Evolutionary conservation across 768 basidiomycete species (phyloP).

Genomic region (Amanita inopinata): DNA sequence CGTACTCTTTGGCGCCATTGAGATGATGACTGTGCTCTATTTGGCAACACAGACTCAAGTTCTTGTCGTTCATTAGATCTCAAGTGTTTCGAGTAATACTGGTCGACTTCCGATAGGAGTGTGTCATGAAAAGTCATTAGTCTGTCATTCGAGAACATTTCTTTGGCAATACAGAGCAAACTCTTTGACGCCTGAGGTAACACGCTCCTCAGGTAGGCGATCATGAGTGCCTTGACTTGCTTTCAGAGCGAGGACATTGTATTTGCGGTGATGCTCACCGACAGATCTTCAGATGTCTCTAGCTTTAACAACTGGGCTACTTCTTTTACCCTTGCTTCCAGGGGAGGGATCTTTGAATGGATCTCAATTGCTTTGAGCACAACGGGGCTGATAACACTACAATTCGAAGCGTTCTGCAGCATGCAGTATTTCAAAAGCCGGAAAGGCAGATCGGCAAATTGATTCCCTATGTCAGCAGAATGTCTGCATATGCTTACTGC

Average conservation of each 20-base stretch:
- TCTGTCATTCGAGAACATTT: conserved; percentile 13
- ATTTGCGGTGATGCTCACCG: conserved; percentile 10
- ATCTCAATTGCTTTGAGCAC: conserved; percentile 5
- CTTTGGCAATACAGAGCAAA: conserved; percentile 14
- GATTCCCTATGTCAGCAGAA: neutral
- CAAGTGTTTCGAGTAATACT: neutral
- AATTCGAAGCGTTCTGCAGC: neutral
- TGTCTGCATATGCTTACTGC: neutral
- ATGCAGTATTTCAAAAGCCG: conserved; percentile 1
- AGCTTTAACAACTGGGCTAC: neutral
- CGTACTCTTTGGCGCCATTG: conserved; percentile 26
- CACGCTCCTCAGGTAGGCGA: conserved; percentile 19
- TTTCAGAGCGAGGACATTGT: conserved; percentile 6
- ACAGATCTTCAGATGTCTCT: conserved; percentile 9
- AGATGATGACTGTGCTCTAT: neutral
- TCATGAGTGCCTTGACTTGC: conserved; percentile 18
- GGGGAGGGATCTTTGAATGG: neutral
- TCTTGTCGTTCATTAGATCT: neutral
- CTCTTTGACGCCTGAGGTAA: conserved; percentile 17
- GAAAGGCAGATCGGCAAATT: neutral
- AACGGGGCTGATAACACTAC: conserved; percentile 1
- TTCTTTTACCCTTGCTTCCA: conserved; percentile 3
- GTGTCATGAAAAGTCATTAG: conserved; percentile 14
- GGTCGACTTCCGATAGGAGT: conserved; percentile 12
- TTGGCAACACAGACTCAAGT: neutral